A percentile compares a stretch with the other conserved stretches of the same genome.
Conservation (phyloP, 208 protist species). For the Trypanosomatidae sp. region DNA sequence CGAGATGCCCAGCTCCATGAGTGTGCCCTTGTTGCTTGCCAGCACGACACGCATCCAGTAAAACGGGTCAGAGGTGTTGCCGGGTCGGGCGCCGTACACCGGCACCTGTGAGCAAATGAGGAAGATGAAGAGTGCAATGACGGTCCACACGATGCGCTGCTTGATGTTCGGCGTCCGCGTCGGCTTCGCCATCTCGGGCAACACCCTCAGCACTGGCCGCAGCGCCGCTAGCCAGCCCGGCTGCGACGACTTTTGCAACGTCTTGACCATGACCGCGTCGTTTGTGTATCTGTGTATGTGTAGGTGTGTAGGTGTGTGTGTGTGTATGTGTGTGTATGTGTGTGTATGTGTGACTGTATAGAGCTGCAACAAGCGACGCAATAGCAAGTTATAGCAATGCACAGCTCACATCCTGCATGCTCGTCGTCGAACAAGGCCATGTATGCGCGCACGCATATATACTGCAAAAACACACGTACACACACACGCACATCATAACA, state of each 20-base stretch:
- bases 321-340: background rate
- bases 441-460: too few relatives aligned
- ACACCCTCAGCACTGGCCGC: conserved; percentile 89
- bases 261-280: background rate
- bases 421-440: too few relatives aligned
- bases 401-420: too few relatives aligned
- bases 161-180: conserved; percentile 82
- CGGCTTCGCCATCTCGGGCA: conserved; percentile 94
- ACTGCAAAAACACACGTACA: too few relatives aligned
- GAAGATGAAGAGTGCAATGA: conserved; percentile 97
- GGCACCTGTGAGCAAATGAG: conserved; percentile 99
- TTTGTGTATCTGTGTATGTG: conserved; percentile 1
- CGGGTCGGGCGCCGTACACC: conserved; percentile 95
- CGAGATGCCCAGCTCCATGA: conserved; percentile 98
- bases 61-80: conserved; percentile 95
- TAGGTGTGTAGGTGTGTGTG: conserved; percentile 2
- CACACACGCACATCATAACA: too few relatives aligned
- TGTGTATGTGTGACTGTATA: too few relatives aligned
- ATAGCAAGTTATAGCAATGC: too few relatives aligned
- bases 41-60: conserved; percentile 99
- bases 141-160: conserved; percentile 98
- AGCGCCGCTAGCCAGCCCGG: conserved; percentile 74
- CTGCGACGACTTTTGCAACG: conserved; percentile 9
- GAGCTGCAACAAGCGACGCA: too few relatives aligned
- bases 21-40: conserved; percentile 98